Conservation (phyloP, 129 eudicot species). For the Helianthus annuus region DNA sequence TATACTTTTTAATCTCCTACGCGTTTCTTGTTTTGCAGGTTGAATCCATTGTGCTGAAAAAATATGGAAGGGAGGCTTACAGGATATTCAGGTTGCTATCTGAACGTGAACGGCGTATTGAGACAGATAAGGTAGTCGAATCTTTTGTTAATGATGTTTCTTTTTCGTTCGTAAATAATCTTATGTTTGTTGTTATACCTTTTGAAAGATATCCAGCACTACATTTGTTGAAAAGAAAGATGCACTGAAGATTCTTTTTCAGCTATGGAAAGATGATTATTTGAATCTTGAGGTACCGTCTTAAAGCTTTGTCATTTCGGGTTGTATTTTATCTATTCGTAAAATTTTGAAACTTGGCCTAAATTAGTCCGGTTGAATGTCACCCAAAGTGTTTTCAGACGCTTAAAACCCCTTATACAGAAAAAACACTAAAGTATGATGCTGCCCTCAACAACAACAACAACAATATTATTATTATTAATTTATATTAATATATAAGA, state of each 20-base stretch:
- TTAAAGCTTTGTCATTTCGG: background rate
- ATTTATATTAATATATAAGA: too few species aligned
- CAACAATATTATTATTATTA: too few species aligned
- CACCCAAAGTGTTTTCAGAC: background rate
- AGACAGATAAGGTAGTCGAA: constrained; percentile 71
- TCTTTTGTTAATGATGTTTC: background rate
- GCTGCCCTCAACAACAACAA: too few species aligned
- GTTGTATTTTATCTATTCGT: background rate
- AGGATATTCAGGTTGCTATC: constrained; percentile 83
- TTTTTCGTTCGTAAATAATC: background rate
- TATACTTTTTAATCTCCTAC: background rate
- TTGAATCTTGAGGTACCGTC: constrained; percentile 77
- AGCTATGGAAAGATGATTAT: constrained; percentile 70
- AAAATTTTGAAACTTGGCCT: background rate
- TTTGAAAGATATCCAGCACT: constrained; percentile 52
- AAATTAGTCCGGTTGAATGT: background rate
- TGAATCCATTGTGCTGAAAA: constrained; percentile 76
- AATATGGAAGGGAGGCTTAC: constrained; percentile 79
- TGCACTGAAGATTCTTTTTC: constrained; percentile 55
- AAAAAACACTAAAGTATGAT: too few species aligned
- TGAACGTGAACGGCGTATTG: constrained; percentile 44
- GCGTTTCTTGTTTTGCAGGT: constrained; percentile 51
- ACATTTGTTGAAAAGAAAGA: constrained; percentile 92
- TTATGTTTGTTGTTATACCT: background rate
- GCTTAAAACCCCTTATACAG: background rate